Evolutionary conservation across 169 alveolate genomes (phyloP).

Genomic region (Perkinsus chesapeaki): DNA sequence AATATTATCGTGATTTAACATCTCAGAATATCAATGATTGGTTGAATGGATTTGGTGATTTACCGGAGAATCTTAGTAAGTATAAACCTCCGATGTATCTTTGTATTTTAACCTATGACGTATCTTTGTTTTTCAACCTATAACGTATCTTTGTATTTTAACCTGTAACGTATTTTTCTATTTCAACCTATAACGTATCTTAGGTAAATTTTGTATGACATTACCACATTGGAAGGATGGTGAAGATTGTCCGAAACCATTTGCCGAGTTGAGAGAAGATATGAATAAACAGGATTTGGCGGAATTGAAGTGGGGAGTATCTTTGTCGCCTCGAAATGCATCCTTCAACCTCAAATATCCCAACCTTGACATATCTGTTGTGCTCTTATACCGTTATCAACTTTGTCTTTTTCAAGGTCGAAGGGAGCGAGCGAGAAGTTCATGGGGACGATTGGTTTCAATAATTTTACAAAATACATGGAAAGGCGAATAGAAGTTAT

Average conservation of each 20-base stretch:
- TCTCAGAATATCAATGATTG: constrained; percentile 25
- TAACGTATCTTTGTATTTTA: not conserved
- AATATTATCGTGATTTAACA: constrained; percentile 33
- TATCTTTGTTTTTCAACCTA: not conserved
- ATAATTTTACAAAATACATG: constrained; percentile 8
- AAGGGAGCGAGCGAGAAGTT: not conserved
- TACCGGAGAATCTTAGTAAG: constrained; percentile 20
- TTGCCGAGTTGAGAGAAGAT: not conserved
- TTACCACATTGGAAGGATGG: constrained; percentile 33
- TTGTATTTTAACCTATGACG: not conserved
- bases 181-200: not conserved
- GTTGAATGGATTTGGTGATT: constrained; percentile 37
- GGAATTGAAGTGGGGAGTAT: not conserved
- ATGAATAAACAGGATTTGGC: not conserved
- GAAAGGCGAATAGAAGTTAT: constrained; percentile 6
- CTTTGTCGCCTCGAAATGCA: not conserved
- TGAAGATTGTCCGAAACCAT: not conserved
- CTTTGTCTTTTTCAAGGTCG: not conserved
- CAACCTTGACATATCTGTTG: too few relatives aligned
- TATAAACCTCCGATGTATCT: not conserved
- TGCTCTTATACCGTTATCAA: too few relatives aligned
- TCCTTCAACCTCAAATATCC: too few relatives aligned
- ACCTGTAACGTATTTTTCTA: too few relatives aligned
- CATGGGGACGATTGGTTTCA: not conserved
- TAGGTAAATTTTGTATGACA: constrained; percentile 23